phyloP scores from a whole-genome alignment of 139 green algal species.

The Zygnema cylindricum region DNA sequence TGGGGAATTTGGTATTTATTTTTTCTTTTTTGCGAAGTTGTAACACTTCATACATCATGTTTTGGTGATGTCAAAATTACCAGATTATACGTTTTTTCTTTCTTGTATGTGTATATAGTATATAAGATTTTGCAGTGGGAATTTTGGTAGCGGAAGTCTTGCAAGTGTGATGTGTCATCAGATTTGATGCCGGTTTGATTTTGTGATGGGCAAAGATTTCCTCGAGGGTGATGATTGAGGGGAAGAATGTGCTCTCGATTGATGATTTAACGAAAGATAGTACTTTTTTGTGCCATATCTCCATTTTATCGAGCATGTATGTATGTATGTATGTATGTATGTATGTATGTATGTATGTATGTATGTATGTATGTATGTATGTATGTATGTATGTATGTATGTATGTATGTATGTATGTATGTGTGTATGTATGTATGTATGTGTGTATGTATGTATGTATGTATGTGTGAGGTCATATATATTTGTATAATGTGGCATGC shows the following conservation, averaged over 20 bases:
- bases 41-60: no score
- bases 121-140: no score
- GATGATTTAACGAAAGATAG: no score
- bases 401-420: constrained; percentile 9
- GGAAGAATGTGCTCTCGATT: no score
- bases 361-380: constrained; percentile 6
- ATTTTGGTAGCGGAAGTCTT: background rate
- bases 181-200: background rate
- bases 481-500: constrained; percentile 11
- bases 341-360: constrained; percentile 16
- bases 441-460: constrained; percentile 20
- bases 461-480: background rate
- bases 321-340: constrained; percentile 11
- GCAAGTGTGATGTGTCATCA: background rate
- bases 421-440: constrained; percentile 35
- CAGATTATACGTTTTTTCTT: no score
- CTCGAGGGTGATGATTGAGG: background rate
- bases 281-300: background rate
- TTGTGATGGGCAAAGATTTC: background rate
- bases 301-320: background rate
- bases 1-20: no score
- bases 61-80: no score
- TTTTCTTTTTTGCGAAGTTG: no score
- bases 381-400: background rate
- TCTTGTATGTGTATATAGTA: no score